Base-by-base conservation (phyloP, 805 yeast species). In the Phaffomyces thermotolerans region DNA sequence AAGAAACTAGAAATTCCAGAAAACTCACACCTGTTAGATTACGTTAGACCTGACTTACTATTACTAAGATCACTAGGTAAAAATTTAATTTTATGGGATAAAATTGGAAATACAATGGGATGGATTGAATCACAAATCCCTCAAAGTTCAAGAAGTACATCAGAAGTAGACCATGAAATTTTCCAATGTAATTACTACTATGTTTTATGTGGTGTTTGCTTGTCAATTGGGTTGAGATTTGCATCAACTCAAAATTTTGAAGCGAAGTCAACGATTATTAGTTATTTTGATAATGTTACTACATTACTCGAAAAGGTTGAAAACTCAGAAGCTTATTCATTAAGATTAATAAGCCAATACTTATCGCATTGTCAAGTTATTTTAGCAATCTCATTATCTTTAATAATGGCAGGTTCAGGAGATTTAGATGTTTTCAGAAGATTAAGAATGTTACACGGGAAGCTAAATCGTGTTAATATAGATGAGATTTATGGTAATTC, bases 341-440 rank as follows among this genome's bases (percentile, higher is more conserved):
- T 77, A 46, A 69, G 67, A 42, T 61, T 84, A 31, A 72, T 87
- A 0, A 64, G 69, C 34, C 63, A 68, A 36, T 73, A 85, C 9
- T 73, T 83, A 1, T 63, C 70, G 18, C 73, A 72, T 30, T 67
- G 81, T 29, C 78, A 80, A 39, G 79, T 79, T 49, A 66, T 82
- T 1, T 52, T 88, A 13, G 72, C 81, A 1, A 60, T 91, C 6
- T 74, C 93, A 8, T 60, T 76, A 7, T 75, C 96, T 0, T 68
- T 87, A 24, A 72, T 89, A 0, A 84, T 88, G 85, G 90, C 95
- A 2, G 96, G 96, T 1, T 78, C 89, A 14, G 98, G 99, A 1
- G 96, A 93, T 58, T 63, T 90, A 42, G 84, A 79, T 36, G 76
- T 81, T 0, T 75, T 93, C 51, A 72, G 90, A 52, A 71, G 96